A percentile compares a stretch with the other conserved stretches of the same genome.
These are phyloP conservation scores for Aspergillus biplanus DNA, from an alignment of 495 filamentous ascomycete species.

Conservation along the genomic window DNA sequence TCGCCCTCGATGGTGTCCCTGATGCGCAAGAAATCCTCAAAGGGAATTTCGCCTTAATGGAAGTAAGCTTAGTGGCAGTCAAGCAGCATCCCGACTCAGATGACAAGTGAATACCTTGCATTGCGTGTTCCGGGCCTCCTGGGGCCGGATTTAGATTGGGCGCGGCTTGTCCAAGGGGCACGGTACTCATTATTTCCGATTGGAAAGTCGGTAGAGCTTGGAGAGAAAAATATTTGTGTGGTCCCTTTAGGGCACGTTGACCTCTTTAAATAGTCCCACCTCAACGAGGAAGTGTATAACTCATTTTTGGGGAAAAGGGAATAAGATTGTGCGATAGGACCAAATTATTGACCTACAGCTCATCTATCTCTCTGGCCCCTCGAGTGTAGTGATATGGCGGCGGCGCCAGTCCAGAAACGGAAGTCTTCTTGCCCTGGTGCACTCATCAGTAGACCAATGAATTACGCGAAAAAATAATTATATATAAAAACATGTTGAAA, in stretches of 20 bases:
- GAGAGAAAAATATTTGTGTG: too few species aligned
- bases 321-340: neutral
- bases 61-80: neutral
- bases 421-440: too few species aligned
- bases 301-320: neutral
- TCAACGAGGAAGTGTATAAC: neutral
- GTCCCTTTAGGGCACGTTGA: neutral
- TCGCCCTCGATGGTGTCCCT: neutral
- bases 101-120: neutral
- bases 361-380: neutral
- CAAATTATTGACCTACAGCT: neutral
- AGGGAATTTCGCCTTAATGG: neutral
- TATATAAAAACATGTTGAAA: too few species aligned
- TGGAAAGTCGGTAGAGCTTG: neutral
- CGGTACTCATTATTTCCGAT: neutral
- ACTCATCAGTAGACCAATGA: too few species aligned
- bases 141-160: neutral
- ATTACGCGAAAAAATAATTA: too few species aligned
- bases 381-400: neutral
- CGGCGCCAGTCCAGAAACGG: neutral
- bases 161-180: neutral
- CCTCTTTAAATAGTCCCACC: neutral
- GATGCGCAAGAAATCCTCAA: neutral
- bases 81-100: neutral
- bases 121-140: too few species aligned